Conservation (phyloP, 2,329 filamentous ascomycete species). For the Aspergillus sojae region DNA sequence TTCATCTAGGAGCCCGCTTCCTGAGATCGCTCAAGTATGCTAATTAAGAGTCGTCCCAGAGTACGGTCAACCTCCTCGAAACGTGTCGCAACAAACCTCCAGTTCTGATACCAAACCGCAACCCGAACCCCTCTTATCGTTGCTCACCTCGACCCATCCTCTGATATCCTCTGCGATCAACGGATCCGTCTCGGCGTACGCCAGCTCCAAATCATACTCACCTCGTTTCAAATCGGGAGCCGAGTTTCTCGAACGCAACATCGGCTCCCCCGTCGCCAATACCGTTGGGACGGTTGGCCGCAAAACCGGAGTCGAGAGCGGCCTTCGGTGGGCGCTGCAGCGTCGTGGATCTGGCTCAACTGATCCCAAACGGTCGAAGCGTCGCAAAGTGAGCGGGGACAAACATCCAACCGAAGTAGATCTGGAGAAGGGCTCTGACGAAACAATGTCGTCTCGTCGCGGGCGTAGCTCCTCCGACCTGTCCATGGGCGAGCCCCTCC, state of each 20-base stretch:
- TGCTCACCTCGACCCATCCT: slow-evolving; percentile 86
- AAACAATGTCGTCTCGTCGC: slow-evolving; percentile 24
- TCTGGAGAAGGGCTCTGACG: slow-evolving; percentile 46
- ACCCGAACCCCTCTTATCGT: slow-evolving; percentile 78
- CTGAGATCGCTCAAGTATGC: background rate
- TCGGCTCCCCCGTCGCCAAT: slow-evolving; percentile 79
- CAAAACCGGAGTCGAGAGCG: slow-evolving; percentile 83
- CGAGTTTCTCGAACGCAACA: slow-evolving; percentile 85
- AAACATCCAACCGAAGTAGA: slow-evolving; percentile 45
- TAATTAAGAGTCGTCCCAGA: slow-evolving; percentile 47
- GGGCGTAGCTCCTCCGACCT: slow-evolving; percentile 63
- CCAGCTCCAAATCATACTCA: slow-evolving; percentile 85
- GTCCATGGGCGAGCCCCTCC: slow-evolving; percentile 73
- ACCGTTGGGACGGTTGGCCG: slow-evolving; percentile 82
- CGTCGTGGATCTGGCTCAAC: slow-evolving; percentile 38
- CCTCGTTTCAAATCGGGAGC: slow-evolving; percentile 86
- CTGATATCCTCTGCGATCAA: slow-evolving; percentile 83
- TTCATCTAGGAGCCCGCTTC: background rate
- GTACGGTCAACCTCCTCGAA: slow-evolving; percentile 66
- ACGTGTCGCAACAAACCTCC: slow-evolving; percentile 40
- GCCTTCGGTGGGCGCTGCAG: slow-evolving; percentile 78
- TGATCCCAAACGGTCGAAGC: slow-evolving; percentile 42
- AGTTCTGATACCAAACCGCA: slow-evolving; percentile 50
- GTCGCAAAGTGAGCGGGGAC: slow-evolving; percentile 48
- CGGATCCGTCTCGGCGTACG: slow-evolving; percentile 81